phyloP scores from a whole-genome alignment of 139 green algal species.

The Penium margaritaceum region DNA sequence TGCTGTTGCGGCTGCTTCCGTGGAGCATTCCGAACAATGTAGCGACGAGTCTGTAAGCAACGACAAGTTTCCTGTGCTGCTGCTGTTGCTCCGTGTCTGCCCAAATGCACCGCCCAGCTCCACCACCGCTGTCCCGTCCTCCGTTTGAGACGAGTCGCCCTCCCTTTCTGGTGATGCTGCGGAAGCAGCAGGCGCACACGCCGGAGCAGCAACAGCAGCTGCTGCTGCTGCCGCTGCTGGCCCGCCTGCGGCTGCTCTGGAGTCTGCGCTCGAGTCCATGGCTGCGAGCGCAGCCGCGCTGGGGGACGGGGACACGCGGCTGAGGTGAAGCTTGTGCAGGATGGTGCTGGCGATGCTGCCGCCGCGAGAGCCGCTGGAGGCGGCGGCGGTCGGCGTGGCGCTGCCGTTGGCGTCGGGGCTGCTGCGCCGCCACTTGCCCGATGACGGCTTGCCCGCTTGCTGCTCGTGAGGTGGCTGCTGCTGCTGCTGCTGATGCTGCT shows the following conservation, averaged over 20 bases:
- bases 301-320: conserved; percentile 25
- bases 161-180: neutral
- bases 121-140: no score
- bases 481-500: no score
- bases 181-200: neutral
- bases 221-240: neutral
- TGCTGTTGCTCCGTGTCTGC: neutral
- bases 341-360: conserved; percentile 32
- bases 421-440: no score
- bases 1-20: no score
- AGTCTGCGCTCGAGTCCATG: neutral
- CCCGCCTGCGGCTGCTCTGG: neutral
- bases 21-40: no score
- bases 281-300: conserved; percentile 18
- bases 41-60: no score
- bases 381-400: conserved; percentile 8
- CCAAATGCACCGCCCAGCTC: no score
- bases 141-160: no score
- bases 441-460: neutral
- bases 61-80: neutral
- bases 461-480: neutral
- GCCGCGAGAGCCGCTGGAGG: conserved; percentile 11
- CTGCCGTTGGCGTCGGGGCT: conserved; percentile 10
- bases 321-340: conserved; percentile 9
- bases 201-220: neutral